Conservation (phyloP, 257 asterid genomes). For the Rehmannia glutinosa region DNA sequence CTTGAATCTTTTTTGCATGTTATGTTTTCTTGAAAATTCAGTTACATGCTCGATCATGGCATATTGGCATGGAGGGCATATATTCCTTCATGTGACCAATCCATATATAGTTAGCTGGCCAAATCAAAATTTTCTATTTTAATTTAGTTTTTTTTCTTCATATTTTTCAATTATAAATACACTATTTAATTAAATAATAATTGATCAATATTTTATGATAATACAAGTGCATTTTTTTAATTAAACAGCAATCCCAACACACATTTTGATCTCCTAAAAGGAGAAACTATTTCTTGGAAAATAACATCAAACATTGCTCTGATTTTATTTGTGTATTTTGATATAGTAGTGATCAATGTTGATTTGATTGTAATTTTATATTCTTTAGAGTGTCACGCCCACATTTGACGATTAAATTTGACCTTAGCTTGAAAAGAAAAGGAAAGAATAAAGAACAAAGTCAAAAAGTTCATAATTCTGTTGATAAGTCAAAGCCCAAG, state of each 20-base stretch:
- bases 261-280: too few relatives aligned
- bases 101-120: not conserved
- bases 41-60: conserved; percentile 4
- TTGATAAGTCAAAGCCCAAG: not conserved
- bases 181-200: too few relatives aligned
- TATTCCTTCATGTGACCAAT: not conserved
- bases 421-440: not conserved
- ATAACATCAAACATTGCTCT: too few relatives aligned
- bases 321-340: too few relatives aligned
- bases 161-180: too few relatives aligned
- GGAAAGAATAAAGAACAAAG: not conserved
- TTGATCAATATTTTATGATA: too few relatives aligned
- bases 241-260: too few relatives aligned
- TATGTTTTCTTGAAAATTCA: not conserved
- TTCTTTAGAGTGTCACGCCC: not conserved
- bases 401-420: not conserved
- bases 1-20: not conserved
- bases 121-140: too few relatives aligned
- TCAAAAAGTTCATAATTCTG: not conserved
- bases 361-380: not conserved
- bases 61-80: conserved; percentile 5
- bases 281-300: too few relatives aligned
- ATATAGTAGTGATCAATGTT: not conserved
- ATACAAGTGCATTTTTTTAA: too few relatives aligned
- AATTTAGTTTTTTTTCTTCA: too few relatives aligned